Conservation (phyloP, 208 protist species). For the Trypanosoma cruzi region DNA sequence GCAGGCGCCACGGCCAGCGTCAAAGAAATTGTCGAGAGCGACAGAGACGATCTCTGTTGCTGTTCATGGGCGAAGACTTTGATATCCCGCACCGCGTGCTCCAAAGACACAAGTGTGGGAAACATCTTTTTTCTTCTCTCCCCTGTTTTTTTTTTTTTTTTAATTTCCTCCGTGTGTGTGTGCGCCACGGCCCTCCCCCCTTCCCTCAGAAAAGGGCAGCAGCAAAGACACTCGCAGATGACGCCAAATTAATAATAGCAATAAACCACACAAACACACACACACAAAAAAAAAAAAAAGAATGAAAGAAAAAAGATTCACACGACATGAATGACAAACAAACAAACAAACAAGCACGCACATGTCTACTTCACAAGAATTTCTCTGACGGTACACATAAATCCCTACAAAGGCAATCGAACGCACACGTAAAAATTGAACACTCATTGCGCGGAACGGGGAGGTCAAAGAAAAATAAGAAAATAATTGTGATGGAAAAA, state of each 20-base stretch:
- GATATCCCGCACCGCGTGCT: constrained; percentile 9
- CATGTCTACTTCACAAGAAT: too few species aligned
- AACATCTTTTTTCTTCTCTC: constrained; percentile 6
- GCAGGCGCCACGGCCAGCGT: neutral
- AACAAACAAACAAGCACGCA: neutral
- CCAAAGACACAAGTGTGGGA: constrained; percentile 3
- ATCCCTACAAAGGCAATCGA: too few species aligned
- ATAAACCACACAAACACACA: too few species aligned
- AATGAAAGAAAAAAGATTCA: neutral
- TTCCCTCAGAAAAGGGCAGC: neutral
- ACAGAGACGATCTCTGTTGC: neutral
- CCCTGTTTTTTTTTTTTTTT: constrained; percentile 11
- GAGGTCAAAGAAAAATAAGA: too few species aligned
- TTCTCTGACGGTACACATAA: too few species aligned
- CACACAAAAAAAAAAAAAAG: neutral
- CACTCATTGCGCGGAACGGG: too few species aligned
- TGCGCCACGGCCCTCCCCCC: neutral
- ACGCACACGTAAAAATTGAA: too few species aligned
- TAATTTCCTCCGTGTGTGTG: neutral
- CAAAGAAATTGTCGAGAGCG: neutral
- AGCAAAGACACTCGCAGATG: too few species aligned
- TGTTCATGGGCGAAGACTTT: neutral
- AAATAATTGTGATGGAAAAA: too few species aligned
- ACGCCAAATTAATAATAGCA: neutral
- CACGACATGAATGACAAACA: neutral